Evolutionary conservation across 805 yeast species (phyloP).

Genomic region (Lipomyces lipofer): DNA sequence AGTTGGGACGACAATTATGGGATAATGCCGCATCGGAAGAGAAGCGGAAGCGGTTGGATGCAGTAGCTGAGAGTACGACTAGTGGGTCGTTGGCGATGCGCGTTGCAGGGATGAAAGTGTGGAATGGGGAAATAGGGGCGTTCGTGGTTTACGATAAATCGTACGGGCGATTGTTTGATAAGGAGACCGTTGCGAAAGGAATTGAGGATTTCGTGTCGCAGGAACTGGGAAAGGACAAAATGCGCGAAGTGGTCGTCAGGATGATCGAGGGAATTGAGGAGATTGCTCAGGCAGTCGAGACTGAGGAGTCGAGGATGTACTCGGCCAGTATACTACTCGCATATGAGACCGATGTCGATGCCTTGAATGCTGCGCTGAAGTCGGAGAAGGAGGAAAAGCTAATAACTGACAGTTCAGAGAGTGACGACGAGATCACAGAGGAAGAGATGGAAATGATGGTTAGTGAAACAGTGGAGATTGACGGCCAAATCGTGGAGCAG

Average conservation of each 20-base stretch:
- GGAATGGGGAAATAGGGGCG: conserved; percentile 34
- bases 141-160: conserved; percentile 59
- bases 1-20: conserved; percentile 70
- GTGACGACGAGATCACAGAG: conserved; percentile 35
- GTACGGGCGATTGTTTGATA: conserved; percentile 65
- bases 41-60: conserved; percentile 59
- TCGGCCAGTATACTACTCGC: conserved; percentile 74
- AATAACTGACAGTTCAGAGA: not conserved
- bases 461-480: conserved; percentile 19
- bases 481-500: conserved; percentile 17
- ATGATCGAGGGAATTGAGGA: conserved; percentile 63
- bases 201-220: conserved; percentile 47
- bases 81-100: conserved; percentile 75
- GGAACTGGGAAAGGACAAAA: conserved; percentile 39
- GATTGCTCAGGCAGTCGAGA: conserved; percentile 63
- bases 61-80: conserved; percentile 72
- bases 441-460: conserved; percentile 29
- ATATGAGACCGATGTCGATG: conserved; percentile 62
- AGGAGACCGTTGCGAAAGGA: conserved; percentile 46
- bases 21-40: conserved; percentile 59
- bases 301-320: conserved; percentile 61
- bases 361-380: conserved; percentile 48
- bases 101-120: conserved; percentile 83
- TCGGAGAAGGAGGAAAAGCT: not conserved
- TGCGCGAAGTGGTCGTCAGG: conserved; percentile 45